Evolutionary conservation across 441 rosid species (phyloP).

Genomic region (Eutrema salsugineum): DNA sequence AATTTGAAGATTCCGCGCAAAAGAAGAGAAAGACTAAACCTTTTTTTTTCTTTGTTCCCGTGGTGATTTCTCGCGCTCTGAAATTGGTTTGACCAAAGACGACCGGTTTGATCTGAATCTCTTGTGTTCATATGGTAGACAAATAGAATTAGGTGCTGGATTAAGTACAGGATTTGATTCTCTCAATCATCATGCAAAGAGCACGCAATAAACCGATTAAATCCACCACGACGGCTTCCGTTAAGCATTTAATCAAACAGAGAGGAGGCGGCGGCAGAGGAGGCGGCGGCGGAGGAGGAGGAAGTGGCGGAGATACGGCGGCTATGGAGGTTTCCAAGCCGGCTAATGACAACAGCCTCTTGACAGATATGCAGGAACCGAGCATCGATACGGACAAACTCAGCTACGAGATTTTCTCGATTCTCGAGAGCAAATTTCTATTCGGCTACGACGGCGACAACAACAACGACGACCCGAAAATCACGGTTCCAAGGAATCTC

Average conservation of each 20-base stretch:
- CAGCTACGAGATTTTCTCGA: slow-evolving; percentile 94
- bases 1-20: slow-evolving; percentile 11
- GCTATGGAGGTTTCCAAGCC: slow-evolving; percentile 7
- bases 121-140: slow-evolving; percentile 7
- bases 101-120: slow-evolving; percentile 7
- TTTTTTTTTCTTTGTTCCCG: not conserved
- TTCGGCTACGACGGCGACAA: slow-evolving; percentile 50
- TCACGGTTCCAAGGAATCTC: slow-evolving; percentile 25
- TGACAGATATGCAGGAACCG: slow-evolving; percentile 77
- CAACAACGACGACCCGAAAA: slow-evolving; percentile 44
- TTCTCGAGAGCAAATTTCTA: slow-evolving; percentile 84
- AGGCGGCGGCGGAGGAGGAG: slow-evolving; percentile 12
- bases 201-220: slow-evolving; percentile 19
- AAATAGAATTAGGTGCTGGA: not conserved
- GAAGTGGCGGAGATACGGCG: slow-evolving; percentile 11
- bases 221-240: slow-evolving; percentile 18
- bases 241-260: slow-evolving; percentile 29
- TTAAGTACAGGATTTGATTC: not conserved
- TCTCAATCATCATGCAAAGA: slow-evolving; percentile 30
- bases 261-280: slow-evolving; percentile 23
- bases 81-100: slow-evolving; percentile 4
- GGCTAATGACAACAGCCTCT: slow-evolving; percentile 33
- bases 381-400: slow-evolving; percentile 93
- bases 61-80: not conserved
- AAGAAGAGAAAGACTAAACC: slow-evolving; percentile 1